Evolutionary conservation across 1,284 basidiomycete species (phyloP), one percentile per base, ranked within the genome.

Genomic region (Malassezia globosa): DNA sequence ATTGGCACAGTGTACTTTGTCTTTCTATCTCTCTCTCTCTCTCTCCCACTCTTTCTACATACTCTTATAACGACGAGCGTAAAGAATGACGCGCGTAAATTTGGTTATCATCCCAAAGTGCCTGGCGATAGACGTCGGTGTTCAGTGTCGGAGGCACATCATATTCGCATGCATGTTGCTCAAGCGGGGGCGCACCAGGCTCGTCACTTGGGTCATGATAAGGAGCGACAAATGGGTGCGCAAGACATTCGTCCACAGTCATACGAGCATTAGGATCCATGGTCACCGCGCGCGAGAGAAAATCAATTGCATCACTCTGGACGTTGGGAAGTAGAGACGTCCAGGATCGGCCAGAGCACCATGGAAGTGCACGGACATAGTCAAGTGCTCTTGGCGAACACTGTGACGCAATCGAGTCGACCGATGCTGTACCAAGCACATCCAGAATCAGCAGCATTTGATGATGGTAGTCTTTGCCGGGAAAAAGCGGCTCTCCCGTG

Each of bases 381-480:
- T 92, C 87, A 45, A 86, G 80, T 37, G 85, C 87, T 40, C 87
- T 77, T 10, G 81, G 77, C 1, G 85, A 85, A 2, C 84, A 86
- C 69, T 89, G 21, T 84, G 82, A 72, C 88, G 85, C 73, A 89
- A 89, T 64, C 90, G 29, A 87, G 59, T 92, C 87, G 43, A 89
- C 75, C 1, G 84, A 84, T 0, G 88, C 87, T 13, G 88, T 92
- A n/a, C 88, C 87, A 8, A 90, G 80, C 4, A 90, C 85, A 61
- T 90, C 85, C 52, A 94, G 78, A 63, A 90, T 92, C 48, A 90
- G 79, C 5, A 82, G 83, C 23, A 95, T 79, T 63, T 96, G 90
- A 65, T 95, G 85, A 73, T 95, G 90, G 72, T 73, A 96, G 75
- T 96, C 90, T 18, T 88, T 81, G 13, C 92, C 90, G 0, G 90